Conservation (phyloP, 495 filamentous ascomycete species). For the Chaetomium tenue region DNA sequence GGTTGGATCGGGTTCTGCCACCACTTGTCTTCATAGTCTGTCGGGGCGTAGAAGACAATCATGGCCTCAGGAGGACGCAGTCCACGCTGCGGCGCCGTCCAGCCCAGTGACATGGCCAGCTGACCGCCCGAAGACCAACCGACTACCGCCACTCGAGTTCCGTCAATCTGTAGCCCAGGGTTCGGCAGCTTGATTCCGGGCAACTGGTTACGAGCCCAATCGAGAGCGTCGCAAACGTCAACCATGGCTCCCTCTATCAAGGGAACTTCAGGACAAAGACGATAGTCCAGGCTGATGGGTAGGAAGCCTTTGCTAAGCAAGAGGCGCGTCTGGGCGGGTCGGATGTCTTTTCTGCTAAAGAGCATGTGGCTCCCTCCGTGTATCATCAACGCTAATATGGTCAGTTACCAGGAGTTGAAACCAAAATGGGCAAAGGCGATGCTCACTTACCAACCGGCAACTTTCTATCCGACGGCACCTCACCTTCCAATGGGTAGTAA, state of each 20-base stretch:
- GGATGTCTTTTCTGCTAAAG: conserved; percentile 47
- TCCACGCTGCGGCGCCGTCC: conserved; percentile 35
- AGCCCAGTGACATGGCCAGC: conserved; percentile 52
- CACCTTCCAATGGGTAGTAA: too few relatives aligned
- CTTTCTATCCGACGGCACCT: too few relatives aligned
- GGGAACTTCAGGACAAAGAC: conserved; percentile 54
- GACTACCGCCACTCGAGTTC: conserved; percentile 43
- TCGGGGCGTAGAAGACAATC: conserved; percentile 55
- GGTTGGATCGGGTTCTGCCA: too few relatives aligned
- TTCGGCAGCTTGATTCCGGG: too few relatives aligned
- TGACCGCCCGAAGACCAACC: conserved; percentile 60
- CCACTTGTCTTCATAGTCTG: conserved; percentile 23
- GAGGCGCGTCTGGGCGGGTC: conserved; percentile 40
- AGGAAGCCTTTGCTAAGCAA: conserved; percentile 47
- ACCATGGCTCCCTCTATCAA: conserved; percentile 51
- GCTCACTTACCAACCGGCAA: too few relatives aligned
- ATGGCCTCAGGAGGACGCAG: conserved; percentile 45
- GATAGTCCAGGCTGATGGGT: conserved; percentile 55
- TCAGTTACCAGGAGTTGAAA: too few relatives aligned
- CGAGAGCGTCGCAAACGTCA: conserved; percentile 49
- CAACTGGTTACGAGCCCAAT: conserved; percentile 37
- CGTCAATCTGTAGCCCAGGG: neutral
- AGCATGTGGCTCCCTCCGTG: conserved; percentile 56
- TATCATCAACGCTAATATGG: conserved; percentile 59
- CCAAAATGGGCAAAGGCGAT: too few relatives aligned